Evolutionary conservation across 257 asterid genomes (phyloP), one percentile per base, ranked within the genome.

Genomic region (Lantana camara): DNA sequence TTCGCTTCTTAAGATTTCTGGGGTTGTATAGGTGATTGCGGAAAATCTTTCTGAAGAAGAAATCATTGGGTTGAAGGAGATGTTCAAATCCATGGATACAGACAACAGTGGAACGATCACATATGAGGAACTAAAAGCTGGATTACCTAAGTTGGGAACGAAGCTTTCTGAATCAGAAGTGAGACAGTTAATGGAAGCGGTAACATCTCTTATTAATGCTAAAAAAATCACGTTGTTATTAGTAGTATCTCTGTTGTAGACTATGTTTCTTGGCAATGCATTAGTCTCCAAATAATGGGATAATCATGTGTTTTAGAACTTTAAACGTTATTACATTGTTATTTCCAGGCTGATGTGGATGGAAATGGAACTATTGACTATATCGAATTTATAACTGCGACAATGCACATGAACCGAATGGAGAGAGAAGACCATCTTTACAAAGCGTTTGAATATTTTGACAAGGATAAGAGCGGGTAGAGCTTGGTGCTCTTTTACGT

Each of bases 171-270:
- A 92, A 73, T 78, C 97, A 35, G 98, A 92, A 87, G 96, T 85
- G 69, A 78, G 90, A 68, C 97, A 89, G 73, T 81, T 83, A 68
- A 92, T 92, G 98, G 98, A 92, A 74, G 97, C 98, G 79, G 98
- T 92, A 81, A 11, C 4, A 19, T 58, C 52, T 63, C 75, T 59
- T 50, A 56, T 50, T 52, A 35, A 9, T 4, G 40, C n/a, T n/a
- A 35, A 35, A 35, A 3, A 41, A 9, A 12, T 13, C 15, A 21
- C 11, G 38, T 23, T 51, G 58, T 4, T 23, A 23, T 51, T 2
- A 13, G 58, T 27, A 12, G 12, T 51, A 52, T 71, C 51, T 45
- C 4, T 37, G 11, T 7, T 30, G 10, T 63, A 11, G 20, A 34
- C 12, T 40, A 15, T 17, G 38, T 76, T 50, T 22, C 15, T 12